Percentiles rank a stretch among this genome's conserved stretches.
Conservation (phyloP, 495 filamentous ascomycete species). For the Staphylotrichum tortipilum region DNA sequence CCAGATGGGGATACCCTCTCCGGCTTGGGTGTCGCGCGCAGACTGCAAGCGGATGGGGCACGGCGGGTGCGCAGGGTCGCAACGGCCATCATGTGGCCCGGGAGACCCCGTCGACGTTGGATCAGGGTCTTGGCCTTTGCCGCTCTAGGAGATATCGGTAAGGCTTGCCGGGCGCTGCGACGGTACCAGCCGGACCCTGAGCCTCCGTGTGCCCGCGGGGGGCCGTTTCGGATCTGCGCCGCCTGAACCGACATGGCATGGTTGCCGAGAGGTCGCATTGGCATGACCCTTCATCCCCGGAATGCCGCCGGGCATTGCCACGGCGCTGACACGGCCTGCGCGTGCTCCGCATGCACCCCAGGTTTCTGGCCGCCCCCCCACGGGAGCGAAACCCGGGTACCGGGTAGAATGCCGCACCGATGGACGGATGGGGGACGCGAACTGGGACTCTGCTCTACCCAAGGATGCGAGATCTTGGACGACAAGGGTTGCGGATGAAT, state of each 20-base stretch:
- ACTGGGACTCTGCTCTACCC: too few relatives aligned
- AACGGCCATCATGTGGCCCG: too few relatives aligned
- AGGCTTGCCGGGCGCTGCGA: constrained; percentile 11
- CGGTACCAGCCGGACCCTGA: constrained; percentile 9
- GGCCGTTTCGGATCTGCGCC: background rate
- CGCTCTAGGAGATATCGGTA: constrained; percentile 17
- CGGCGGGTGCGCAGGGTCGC: too few relatives aligned
- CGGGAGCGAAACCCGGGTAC: constrained; percentile 1
- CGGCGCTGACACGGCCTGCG: background rate
- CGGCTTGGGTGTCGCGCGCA: too few relatives aligned
- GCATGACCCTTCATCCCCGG: constrained; percentile 1
- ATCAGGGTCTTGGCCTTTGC: constrained; percentile 21
- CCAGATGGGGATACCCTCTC: too few relatives aligned
- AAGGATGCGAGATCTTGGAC: too few relatives aligned
- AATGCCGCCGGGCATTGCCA: background rate
- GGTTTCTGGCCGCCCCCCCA: background rate
- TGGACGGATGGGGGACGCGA: too few relatives aligned
- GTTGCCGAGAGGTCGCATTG: constrained; percentile 16
- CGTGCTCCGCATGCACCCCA: background rate
- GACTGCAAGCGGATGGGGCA: too few relatives aligned
- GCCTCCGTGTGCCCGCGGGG: constrained; percentile 9
- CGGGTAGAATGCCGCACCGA: too few relatives aligned
- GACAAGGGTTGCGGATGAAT: too few relatives aligned
- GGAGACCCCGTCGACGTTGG: too few relatives aligned
- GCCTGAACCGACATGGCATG: constrained; percentile 9